These are phyloP conservation scores for Xylaria telfairii DNA, from an alignment of 495 filamentous ascomycete genomes.

Conservation along the genomic window DNA sequence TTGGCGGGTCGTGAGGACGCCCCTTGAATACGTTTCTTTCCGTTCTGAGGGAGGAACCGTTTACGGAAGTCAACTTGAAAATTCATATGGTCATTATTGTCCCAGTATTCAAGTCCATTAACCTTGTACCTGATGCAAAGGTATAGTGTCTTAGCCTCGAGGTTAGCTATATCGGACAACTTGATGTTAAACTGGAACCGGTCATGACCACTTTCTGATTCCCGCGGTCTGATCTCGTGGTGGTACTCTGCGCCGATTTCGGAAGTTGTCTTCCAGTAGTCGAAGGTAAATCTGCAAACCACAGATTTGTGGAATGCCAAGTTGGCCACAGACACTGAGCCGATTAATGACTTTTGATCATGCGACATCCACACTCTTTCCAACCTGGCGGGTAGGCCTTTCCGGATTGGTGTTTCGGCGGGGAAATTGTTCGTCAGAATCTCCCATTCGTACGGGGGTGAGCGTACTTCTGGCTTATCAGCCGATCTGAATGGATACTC, in stretches of 20 bases:
- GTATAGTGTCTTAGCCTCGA: slow-evolving; percentile 88
- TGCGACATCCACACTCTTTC: slow-evolving; percentile 84
- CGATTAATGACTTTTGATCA: slow-evolving; percentile 85
- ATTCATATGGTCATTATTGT: slow-evolving; percentile 86
- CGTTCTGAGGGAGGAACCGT: slow-evolving; percentile 65
- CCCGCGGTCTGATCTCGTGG: slow-evolving; percentile 73
- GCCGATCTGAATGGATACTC: slow-evolving; percentile 86
- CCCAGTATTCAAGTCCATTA: slow-evolving; percentile 88
- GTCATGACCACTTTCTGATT: slow-evolving; percentile 73
- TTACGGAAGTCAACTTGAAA: slow-evolving; percentile 93
- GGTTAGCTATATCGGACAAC: slow-evolving; percentile 84
- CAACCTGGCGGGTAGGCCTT: slow-evolving; percentile 70
- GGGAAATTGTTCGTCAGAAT: slow-evolving; percentile 86
- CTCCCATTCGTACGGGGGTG: slow-evolving; percentile 80
- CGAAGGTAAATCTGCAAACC: slow-evolving; percentile 89
- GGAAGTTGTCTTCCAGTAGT: slow-evolving; percentile 98
- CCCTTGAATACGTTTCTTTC: slow-evolving; percentile 57
- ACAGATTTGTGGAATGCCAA: slow-evolving; percentile 89
- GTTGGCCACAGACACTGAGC: slow-evolving; percentile 84
- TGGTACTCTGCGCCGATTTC: slow-evolving; percentile 90
- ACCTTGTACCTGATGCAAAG: slow-evolving; percentile 91
- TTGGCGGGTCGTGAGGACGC: slow-evolving; percentile 60
- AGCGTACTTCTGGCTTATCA: slow-evolving; percentile 47
- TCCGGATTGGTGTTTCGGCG: slow-evolving; percentile 65
- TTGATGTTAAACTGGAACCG: slow-evolving; percentile 94